Evolutionary conservation across 768 basidiomycete genomes (phyloP).

Genomic region (Suillus clintonianus): DNA sequence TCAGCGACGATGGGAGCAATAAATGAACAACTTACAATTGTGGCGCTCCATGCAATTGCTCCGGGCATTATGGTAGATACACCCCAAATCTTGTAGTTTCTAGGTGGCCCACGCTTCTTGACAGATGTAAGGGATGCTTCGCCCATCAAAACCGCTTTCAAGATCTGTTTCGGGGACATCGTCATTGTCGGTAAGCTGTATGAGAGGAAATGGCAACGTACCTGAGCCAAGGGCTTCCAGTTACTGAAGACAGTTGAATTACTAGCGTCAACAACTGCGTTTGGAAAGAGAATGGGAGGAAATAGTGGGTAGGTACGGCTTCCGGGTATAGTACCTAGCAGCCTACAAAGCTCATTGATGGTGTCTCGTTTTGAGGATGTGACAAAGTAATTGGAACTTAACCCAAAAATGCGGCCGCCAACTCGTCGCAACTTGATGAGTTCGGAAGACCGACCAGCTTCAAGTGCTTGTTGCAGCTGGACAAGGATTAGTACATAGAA

Average conservation of each 20-base stretch:
- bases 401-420: not conserved
- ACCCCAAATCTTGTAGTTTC: not conserved
- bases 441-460: not conserved
- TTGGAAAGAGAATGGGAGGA: conserved; percentile 5
- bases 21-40: not conserved
- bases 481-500: not conserved
- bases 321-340: not conserved
- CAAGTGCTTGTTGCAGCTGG: conserved; percentile 1
- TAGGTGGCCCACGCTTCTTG: not conserved
- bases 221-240: not conserved
- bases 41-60: not conserved
- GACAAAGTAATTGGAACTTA: conserved; percentile 1
- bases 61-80: not conserved
- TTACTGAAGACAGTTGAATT: conserved; percentile 1
- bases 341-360: not conserved
- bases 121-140: not conserved
- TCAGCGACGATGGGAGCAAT: too few relatives aligned
- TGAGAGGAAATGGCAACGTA: not conserved
- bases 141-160: conserved; percentile 2
- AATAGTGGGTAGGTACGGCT: conserved; percentile 1
- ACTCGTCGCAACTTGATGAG: not conserved
- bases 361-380: not conserved
- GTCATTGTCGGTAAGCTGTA: not conserved
- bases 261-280: not conserved
- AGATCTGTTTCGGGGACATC: conserved; percentile 1